Percentiles rank a stretch among this genome's conserved stretches.
Evolutionary conservation across 352 stramenopile species (phyloP).

Genomic region (Globisporangium canariense): DNA sequence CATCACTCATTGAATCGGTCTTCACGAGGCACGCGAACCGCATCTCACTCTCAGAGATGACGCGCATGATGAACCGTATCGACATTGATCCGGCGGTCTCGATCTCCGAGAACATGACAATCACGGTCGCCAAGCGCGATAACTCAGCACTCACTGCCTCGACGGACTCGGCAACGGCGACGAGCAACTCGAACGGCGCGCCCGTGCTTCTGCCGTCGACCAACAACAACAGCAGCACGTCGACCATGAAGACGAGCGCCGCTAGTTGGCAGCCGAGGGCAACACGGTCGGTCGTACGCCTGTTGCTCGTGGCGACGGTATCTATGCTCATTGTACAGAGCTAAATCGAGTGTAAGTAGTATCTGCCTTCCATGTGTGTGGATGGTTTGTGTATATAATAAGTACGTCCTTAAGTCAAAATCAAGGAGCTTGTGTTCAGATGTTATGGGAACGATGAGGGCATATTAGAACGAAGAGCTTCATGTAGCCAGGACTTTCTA

Average conservation of each 20-base stretch:
- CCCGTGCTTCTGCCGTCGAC: constrained; percentile 1
- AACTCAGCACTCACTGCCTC: not conserved
- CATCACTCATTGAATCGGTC: constrained; percentile 22
- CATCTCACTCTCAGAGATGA: constrained; percentile 29
- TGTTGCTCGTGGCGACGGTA: not conserved
- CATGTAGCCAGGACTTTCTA: no score
- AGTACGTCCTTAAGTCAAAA: not conserved
- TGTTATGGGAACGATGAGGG: no score
- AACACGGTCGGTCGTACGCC: not conserved
- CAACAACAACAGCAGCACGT: not conserved
- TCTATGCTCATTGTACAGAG: not conserved
- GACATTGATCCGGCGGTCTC: constrained; percentile 16
- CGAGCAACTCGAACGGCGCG: not conserved
- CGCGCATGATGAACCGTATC: constrained; percentile 29
- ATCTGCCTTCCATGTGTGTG: not conserved
- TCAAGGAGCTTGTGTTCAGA: no score
- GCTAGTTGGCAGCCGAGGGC: not conserved
- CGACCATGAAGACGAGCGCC: not conserved
- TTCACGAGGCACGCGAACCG: constrained; percentile 14
- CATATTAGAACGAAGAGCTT: no score
- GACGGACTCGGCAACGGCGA: not conserved
- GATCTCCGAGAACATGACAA: constrained; percentile 20
- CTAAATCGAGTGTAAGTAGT: not conserved
- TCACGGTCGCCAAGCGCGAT: constrained; percentile 6
- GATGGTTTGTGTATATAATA: not conserved